Evolutionary conservation across 169 alveolate genomes (phyloP), one percentile per base, ranked within the genome.

Genomic region (Plasmodium coatneyi): DNA sequence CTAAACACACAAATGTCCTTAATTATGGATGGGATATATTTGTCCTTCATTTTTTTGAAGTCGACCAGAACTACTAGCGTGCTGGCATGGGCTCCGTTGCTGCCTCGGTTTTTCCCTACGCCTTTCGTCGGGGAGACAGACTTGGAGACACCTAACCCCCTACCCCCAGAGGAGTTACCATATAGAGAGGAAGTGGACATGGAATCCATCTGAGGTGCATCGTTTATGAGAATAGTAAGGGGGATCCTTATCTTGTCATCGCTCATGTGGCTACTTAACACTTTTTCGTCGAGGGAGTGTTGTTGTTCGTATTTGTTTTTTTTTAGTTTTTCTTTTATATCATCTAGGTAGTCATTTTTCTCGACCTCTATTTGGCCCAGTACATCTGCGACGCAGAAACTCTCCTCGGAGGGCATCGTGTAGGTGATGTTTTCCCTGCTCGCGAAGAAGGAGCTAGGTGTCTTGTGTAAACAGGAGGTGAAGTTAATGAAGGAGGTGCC

Each of bases 401-500:
- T 43, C 49, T 84, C 92, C 30, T 84, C 92, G 49, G 52, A 66
- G 0, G 92, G 92, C 92, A 84, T 84, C 14, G 78, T 84, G 79
- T 84, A 84, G 7, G 92, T 72, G 34, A 84, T 32, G 49, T 84
- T 74, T 6, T 41, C 60, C 34, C 92, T 83, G 34, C 46, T 32
- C 1, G 72, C 32, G 79, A 16, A 72, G 56, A 84, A 84, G 0
- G 92, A 84, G 19, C 79, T 46, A 3, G 92, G 39, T 5, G 92
- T 71, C 78, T 84, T 84, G 78, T 84, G 78, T 41, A 43, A 84
- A 7, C 84, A 71, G 4, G 84, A 14, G 56, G 30, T 71, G 54
- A 84, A 84, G 78, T 72, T 52, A n/a, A 84, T 84, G 30, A 56
- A 56, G 7, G 72, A 19, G 72, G 5, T 56, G n/a, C 12, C 16